Evolutionary conservation across 1,284 basidiomycete genomes (phyloP).

Genomic region (Clitocybe nebularis): DNA sequence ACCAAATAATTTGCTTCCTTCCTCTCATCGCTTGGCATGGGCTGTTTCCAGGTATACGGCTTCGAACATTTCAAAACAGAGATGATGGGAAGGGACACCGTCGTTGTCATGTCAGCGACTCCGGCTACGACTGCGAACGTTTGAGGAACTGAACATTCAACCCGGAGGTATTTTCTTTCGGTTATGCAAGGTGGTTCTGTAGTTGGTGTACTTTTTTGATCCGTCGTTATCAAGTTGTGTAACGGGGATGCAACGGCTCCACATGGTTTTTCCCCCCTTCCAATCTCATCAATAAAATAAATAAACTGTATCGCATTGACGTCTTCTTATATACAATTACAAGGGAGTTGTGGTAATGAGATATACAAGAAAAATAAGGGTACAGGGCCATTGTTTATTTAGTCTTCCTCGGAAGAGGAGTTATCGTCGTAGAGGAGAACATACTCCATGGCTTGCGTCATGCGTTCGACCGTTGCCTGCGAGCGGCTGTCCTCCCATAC

Average conservation of each 20-base stretch:
- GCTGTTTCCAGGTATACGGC: constrained; percentile 20
- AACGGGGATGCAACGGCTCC: too few relatives aligned
- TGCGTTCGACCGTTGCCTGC: constrained; percentile 29
- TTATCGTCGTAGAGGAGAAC: constrained; percentile 67
- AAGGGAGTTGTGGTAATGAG: constrained; percentile 1
- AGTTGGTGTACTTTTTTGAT: too few relatives aligned
- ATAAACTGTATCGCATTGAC: too few relatives aligned
- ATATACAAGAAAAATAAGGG: not conserved
- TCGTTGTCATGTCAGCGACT: constrained; percentile 29
- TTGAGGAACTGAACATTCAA: too few relatives aligned
- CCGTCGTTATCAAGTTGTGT: too few relatives aligned
- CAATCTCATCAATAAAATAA: too few relatives aligned
- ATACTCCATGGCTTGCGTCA: constrained; percentile 46
- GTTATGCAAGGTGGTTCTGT: too few relatives aligned
- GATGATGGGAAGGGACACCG: constrained; percentile 38
- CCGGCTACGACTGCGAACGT: not conserved
- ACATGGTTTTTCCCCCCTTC: too few relatives aligned
- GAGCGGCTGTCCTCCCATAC: constrained; percentile 60
- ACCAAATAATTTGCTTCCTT: too few relatives aligned
- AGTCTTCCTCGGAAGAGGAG: constrained; percentile 51
- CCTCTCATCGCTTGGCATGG: not conserved
- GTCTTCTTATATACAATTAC: constrained; percentile 5
- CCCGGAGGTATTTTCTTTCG: too few relatives aligned
- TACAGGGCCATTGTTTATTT: too few relatives aligned
- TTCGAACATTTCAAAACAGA: constrained; percentile 32